Conservation (phyloP, 2,329 filamentous ascomycete genomes). For the Fusarium sublunatum region DNA sequence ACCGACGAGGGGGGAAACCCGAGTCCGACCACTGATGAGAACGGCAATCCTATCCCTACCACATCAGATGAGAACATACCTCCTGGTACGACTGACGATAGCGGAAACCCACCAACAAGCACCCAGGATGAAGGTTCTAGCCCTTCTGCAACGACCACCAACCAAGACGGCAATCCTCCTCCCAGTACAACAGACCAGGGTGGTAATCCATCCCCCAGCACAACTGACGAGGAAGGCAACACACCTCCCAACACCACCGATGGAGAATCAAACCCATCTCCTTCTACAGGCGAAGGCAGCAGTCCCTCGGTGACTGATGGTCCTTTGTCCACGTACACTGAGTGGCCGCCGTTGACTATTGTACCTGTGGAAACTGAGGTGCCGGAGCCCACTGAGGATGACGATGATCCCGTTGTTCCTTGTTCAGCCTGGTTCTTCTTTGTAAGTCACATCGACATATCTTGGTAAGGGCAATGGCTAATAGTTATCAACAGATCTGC, state of each 20-base stretch:
- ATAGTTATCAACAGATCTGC: conserved; percentile 10
- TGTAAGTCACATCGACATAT: conserved; percentile 3
- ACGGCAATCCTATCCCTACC: not conserved
- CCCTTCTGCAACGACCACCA: too few species aligned
- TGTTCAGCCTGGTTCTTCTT: conserved; percentile 23
- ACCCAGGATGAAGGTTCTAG: too few species aligned
- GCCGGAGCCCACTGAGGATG: conserved; percentile 1
- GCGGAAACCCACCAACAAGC: too few species aligned
- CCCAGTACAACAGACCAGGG: not conserved
- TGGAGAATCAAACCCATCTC: not conserved
- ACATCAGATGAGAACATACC: too few species aligned
- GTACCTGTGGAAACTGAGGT: conserved; percentile 8
- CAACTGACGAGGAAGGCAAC: not conserved
- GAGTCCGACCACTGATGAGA: not conserved
- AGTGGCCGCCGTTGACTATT: conserved; percentile 17
- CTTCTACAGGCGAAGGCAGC: not conserved
- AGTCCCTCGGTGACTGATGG: not conserved
- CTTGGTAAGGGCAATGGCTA: not conserved
- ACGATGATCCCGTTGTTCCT: conserved; percentile 10
- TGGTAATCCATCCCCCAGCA: not conserved
- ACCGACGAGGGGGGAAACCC: not conserved
- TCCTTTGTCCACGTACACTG: conserved; percentile 15
- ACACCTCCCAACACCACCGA: not conserved
- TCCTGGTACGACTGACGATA: too few species aligned
- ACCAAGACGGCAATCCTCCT: not conserved